A percentile compares a stretch with the other conserved stretches of the same genome.
phyloP scores from a whole-genome alignment of 129 eudicot species.

The Gnaphalium uliginosum region DNA sequence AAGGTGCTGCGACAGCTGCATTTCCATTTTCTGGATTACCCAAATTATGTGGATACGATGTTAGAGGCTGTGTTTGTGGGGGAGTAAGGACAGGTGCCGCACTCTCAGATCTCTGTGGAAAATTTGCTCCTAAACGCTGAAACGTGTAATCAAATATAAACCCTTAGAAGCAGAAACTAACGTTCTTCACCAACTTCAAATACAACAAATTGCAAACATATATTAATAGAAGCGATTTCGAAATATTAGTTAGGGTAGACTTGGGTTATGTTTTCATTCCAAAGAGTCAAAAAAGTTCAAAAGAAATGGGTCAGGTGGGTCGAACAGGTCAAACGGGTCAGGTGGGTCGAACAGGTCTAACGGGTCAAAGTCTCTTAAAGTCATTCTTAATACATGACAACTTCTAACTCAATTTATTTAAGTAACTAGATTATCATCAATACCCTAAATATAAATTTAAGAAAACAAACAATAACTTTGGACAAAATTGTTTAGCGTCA shows the following conservation, averaged over 20 bases:
- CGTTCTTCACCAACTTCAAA: background rate
- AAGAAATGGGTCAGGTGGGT: background rate
- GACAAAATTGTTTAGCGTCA: background rate
- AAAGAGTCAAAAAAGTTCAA: background rate
- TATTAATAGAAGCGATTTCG: background rate
- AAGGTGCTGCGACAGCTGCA: slow-evolving; percentile 49
- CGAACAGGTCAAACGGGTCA: background rate
- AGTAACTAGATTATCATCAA: background rate
- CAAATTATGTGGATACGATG: slow-evolving; percentile 60
- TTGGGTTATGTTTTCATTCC: background rate
- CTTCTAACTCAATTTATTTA: background rate
- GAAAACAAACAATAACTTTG: background rate
- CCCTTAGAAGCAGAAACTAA: background rate
- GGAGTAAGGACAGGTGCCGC: slow-evolving; percentile 90
- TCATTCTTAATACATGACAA: background rate
- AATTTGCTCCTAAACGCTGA: slow-evolving; percentile 93
- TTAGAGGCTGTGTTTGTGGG: slow-evolving; percentile 87
- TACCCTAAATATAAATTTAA: background rate
- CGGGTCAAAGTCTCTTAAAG: background rate
- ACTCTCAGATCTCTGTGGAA: slow-evolving; percentile 77
- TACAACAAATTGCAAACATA: background rate
- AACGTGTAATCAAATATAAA: slow-evolving; percentile 2
- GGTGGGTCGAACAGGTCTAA: too few species aligned
- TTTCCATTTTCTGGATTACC: slow-evolving; percentile 47
- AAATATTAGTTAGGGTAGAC: background rate